These are phyloP conservation scores for Clonostachys chloroleuca DNA, from an alignment of 2,329 filamentous ascomycete genomes.

Conservation along the genomic window DNA sequence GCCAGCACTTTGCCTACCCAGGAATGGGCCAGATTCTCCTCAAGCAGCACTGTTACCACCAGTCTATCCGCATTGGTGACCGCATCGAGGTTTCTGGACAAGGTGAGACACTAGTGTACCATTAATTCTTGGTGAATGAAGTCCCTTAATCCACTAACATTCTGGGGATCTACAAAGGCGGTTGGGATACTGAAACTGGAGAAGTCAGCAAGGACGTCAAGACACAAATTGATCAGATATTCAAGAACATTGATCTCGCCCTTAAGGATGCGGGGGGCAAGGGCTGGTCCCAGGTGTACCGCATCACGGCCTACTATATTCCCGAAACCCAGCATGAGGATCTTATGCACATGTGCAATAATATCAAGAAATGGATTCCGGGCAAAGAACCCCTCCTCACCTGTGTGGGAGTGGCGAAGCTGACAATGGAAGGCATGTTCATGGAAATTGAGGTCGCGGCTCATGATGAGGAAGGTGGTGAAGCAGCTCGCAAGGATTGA, in stretches of 20 bases:
- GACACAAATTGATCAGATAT: slow-evolving; percentile 45
- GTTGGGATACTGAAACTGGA: slow-evolving; percentile 19
- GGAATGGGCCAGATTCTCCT: slow-evolving; percentile 17
- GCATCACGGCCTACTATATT: slow-evolving; percentile 38
- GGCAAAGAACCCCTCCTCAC: slow-evolving; percentile 51
- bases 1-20: slow-evolving; percentile 13
- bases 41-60: slow-evolving; percentile 32
- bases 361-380: slow-evolving; percentile 45
- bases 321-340: slow-evolving; percentile 23
- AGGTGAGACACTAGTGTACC: slow-evolving; percentile 20
- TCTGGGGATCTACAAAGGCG: slow-evolving; percentile 11
- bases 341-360: slow-evolving; percentile 33
- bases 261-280: slow-evolving; percentile 49
- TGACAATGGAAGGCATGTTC: slow-evolving; percentile 45
- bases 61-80: slow-evolving; percentile 43
- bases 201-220: slow-evolving; percentile 25
- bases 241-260: slow-evolving; percentile 48
- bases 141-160: background rate
- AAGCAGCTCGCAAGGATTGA: too few species aligned
- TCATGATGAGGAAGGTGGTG: slow-evolving; percentile 17
- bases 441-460: slow-evolving; percentile 56
- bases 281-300: slow-evolving; percentile 51
- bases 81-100: slow-evolving; percentile 40
- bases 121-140: background rate
- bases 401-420: slow-evolving; percentile 38